Evolutionary conservation across 495 filamentous ascomycete species (phyloP), one percentile per base, ranked within the genome.

Genomic region (Pseudomonodictys pantanalensis): DNA sequence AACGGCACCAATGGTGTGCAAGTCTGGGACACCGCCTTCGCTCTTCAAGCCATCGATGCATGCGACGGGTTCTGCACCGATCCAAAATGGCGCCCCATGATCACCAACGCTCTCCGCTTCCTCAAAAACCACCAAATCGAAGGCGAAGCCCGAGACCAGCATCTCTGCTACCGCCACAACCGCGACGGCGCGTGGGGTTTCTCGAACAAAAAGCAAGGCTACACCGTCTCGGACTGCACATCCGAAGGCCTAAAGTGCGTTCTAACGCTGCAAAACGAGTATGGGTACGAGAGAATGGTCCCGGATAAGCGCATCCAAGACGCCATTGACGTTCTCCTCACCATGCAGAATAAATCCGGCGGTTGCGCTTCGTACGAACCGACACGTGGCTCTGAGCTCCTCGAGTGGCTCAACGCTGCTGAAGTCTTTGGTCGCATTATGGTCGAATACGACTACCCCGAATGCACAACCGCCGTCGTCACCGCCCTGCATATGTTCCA

Each of bases 1-100:
- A 97, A 97, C 70, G 93, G 93, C 30, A 98, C 93, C 30, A 97
- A 98, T 67, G 93, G 93, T 15, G 91, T 96, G 12, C 93, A 98
- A 73, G 87, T 83, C 41, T 98, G 93, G 93, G 93, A 98, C 68
- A 98, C 93, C 0, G 79, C 89, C 0, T 97, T 96, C 68, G 73
- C 86, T 38, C 90, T 96, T 22, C 91, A 96, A 70, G 85, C 86
- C 8, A 80, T 89, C 26, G 78, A 87, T 55, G 89, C 88, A n/a
- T n/a, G n/a, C 54, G 86, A 88, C 35, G 90, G 90, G 0, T 80
- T 97, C 46, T 87, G 88, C 17, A 75, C 84, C 45, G 85, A 93
- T 45, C 81, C 86, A 3, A 85, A 85, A 48, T 96, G 88, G 83
- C 81, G 78, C 35, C 84, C 88, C 18, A 95, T 96, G 89, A 79